These are phyloP conservation scores for Salvia hispanica DNA, from an alignment of 257 asterid genomes.

Conservation along the genomic window DNA sequence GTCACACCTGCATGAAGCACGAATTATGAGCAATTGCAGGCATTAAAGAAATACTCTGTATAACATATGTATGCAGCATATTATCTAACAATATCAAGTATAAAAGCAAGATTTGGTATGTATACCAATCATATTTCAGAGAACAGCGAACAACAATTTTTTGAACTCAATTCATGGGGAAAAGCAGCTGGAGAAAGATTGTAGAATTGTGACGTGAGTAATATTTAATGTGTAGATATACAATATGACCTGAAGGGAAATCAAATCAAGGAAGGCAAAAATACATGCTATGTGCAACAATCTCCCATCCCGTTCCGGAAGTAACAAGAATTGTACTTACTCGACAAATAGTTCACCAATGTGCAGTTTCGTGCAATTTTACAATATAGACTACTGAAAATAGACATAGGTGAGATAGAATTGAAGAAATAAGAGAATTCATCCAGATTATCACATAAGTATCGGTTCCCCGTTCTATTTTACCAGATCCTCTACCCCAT, in stretches of 20 bases:
- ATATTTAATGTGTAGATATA: neutral
- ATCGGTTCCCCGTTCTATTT: conserved; percentile 4
- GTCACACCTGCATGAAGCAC: conserved; percentile 39
- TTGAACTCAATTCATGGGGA: conserved; percentile 10
- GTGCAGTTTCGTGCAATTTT: neutral
- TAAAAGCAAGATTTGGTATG: neutral
- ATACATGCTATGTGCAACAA: neutral
- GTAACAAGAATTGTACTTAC: neutral
- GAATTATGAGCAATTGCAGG: conserved; percentile 26
- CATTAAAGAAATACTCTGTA: neutral
- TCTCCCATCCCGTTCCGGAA: conserved; percentile 14
- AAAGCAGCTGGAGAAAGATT: neutral
- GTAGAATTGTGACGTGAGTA: neutral
- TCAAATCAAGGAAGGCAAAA: conserved; percentile 4
- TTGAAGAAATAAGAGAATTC: neutral
- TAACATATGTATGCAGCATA: neutral
- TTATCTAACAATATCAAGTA: conserved; percentile 9
- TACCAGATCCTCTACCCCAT: neutral
- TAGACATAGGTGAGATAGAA: conserved; percentile 14
- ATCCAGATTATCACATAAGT: neutral
- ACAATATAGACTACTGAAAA: neutral
- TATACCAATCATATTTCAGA: conserved; percentile 6
- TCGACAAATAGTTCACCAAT: neutral
- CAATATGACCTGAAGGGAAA: neutral
- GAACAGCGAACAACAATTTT: neutral